phyloP scores from a whole-genome alignment of 345 rosid genomes.

The Linum tenue region DNA sequence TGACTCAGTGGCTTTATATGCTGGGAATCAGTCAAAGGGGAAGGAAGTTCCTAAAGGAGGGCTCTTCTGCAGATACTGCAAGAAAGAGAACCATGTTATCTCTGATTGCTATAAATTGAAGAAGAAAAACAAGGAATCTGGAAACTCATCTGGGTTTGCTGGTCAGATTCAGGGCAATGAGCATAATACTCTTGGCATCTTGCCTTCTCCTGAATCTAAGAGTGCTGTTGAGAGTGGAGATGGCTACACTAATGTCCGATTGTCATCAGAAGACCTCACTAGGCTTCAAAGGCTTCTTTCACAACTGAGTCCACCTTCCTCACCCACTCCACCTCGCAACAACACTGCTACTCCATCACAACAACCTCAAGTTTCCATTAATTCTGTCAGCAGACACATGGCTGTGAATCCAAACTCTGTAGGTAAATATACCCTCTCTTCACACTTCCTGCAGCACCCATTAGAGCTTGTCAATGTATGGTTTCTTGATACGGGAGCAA shows the following conservation, averaged over 20 bases:
- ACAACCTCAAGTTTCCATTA: background rate
- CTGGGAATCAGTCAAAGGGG: no score
- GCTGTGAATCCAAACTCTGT: background rate
- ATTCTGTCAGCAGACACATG: background rate
- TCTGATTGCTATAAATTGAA: background rate
- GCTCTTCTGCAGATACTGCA: background rate
- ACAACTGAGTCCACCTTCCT: background rate
- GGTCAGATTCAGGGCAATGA: background rate
- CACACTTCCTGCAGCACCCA: background rate
- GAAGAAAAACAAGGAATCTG: background rate
- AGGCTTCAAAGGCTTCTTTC: no score
- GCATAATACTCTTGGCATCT: background rate
- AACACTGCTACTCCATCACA: background rate
- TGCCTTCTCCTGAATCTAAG: background rate
- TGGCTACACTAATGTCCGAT: background rate
- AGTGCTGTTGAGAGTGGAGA: background rate
- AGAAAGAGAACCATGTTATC: background rate
- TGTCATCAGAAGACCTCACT: background rate
- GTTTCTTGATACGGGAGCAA: background rate
- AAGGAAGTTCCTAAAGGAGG: background rate
- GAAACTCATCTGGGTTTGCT: background rate
- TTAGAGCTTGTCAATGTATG: background rate
- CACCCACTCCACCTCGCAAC: background rate
- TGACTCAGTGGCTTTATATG: no score
- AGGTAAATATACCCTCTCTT: background rate